Conservation (phyloP, 2,329 filamentous ascomycete genomes). For the Ascochyta lentis region DNA sequence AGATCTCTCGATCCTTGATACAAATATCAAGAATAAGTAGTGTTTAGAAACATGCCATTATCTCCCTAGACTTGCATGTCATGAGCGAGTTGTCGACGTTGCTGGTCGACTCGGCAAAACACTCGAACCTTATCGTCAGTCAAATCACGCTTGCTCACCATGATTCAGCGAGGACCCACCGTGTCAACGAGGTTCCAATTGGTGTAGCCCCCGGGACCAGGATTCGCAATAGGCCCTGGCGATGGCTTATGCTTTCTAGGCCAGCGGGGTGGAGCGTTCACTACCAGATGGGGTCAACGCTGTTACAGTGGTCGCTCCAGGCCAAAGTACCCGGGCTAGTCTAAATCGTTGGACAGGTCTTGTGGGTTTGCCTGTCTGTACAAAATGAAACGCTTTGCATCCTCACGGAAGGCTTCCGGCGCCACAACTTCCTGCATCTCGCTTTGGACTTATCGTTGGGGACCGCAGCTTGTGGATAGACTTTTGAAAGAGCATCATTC, state of each 20-base stretch:
- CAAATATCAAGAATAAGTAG: no score
- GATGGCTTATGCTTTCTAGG: conserved; percentile 6
- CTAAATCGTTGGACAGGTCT: neutral
- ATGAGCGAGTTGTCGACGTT: neutral
- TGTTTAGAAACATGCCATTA: neutral
- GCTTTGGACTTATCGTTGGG: neutral
- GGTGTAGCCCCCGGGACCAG: conserved; percentile 10
- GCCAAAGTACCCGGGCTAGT: neutral
- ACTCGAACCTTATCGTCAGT: conserved; percentile 9
- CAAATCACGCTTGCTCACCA: conserved; percentile 10
- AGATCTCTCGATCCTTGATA: neutral
- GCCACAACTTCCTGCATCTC: conserved; percentile 10
- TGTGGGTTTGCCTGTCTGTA: conserved; percentile 9
- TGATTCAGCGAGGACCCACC: conserved; percentile 1
- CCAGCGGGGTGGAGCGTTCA: conserved; percentile 3
- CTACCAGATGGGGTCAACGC: conserved; percentile 3
- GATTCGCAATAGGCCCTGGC: conserved; percentile 6
- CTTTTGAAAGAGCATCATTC: conserved; percentile 12
- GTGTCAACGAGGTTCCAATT: conserved; percentile 10
- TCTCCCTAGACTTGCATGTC: neutral
- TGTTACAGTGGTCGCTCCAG: conserved; percentile 13
- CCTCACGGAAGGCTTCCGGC: conserved; percentile 6
- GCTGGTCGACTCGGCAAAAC: neutral
- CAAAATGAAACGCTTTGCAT: conserved; percentile 14
- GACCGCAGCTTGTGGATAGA: neutral